Evolutionary conservation across 2,329 filamentous ascomycete species (phyloP), one percentile per base, ranked within the genome.

Genomic region (Stromatinia cepivora): DNA sequence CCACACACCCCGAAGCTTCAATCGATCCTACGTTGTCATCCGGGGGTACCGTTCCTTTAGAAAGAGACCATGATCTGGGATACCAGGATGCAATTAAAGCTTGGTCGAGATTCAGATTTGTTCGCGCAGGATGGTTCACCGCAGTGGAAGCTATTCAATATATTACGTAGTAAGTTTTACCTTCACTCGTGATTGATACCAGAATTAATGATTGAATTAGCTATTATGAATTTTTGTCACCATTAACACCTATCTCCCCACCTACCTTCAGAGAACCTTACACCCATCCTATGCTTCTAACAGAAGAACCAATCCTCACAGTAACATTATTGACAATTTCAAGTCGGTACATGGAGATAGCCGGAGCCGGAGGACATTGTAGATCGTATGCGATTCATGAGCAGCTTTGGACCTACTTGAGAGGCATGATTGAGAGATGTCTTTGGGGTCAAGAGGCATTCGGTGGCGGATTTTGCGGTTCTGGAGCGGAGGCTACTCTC

Each of bases 391-490:
- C 93, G 61, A 97, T 99, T 67, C 95, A 98, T 74, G 93, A 97
- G 76, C 93, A 96, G 79, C 86, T 98, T 7, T 99, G 95, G 95
- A 92, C 89, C 42, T 97, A 97, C 77, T 86, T 98, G 42, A 90
- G 94, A 65, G 92, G 93, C 70, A 97, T 98, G 92, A 95, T 98
- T 73, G 93, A 97, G 79, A 88, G 94, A 46, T 91, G 97, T 73
- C 89, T 98, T 50, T 98, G 93, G 91, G 95, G 94, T 11, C 94
- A 97, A 78, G 94, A 98, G 79, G 93, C 96, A 66, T 97, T 97
- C 77, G 94, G 93, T 42, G 92, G 92, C 36, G 93, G 92, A 22
- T 93, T 94, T 78, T 92, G 90, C 76, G 90, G 91, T 66, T 91
- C 90, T 3, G 90, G 90, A 31, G 86, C 85, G 48, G 73, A 76